These are phyloP conservation scores for Hirsutella minnesotensis DNA, from an alignment of 2,329 filamentous ascomycete species.

Conservation along the genomic window DNA sequence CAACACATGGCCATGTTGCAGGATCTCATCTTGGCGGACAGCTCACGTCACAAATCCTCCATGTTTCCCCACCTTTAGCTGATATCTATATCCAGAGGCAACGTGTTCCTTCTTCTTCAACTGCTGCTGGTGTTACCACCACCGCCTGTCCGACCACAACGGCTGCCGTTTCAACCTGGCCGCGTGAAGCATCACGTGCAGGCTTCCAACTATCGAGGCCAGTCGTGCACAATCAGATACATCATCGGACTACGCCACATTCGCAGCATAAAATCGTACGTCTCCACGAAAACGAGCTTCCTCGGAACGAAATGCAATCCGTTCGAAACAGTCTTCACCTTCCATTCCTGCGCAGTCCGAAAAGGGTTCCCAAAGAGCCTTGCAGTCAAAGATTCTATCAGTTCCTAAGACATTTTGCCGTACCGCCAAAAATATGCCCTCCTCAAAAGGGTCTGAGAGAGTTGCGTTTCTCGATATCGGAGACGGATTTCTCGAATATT, in stretches of 20 bases:
- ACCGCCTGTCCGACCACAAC: too few relatives aligned
- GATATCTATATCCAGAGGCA: too few relatives aligned
- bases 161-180: too few relatives aligned
- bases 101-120: too few relatives aligned
- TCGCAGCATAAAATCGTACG: slow-evolving; percentile 2
- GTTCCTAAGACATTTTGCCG: slow-evolving; percentile 39
- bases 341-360: slow-evolving; percentile 34
- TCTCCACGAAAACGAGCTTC: slow-evolving; percentile 21
- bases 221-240: too few relatives aligned
- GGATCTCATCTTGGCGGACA: too few relatives aligned
- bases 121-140: too few relatives aligned
- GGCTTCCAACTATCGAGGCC: too few relatives aligned
- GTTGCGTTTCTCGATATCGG: slow-evolving; percentile 34
- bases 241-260: neutral
- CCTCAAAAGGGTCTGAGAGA: slow-evolving; percentile 26
- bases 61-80: too few relatives aligned
- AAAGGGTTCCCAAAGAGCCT: slow-evolving; percentile 20
- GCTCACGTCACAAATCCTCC: too few relatives aligned
- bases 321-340: slow-evolving; percentile 33
- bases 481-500: slow-evolving; percentile 22
- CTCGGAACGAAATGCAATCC: slow-evolving; percentile 27
- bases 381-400: slow-evolving; percentile 38
- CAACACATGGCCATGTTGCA: too few relatives aligned
- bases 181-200: too few relatives aligned
- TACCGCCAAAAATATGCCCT: slow-evolving; percentile 29